Base-by-base conservation (phyloP, 495 filamentous ascomycete genomes). In the Penicillium waksmanii region DNA sequence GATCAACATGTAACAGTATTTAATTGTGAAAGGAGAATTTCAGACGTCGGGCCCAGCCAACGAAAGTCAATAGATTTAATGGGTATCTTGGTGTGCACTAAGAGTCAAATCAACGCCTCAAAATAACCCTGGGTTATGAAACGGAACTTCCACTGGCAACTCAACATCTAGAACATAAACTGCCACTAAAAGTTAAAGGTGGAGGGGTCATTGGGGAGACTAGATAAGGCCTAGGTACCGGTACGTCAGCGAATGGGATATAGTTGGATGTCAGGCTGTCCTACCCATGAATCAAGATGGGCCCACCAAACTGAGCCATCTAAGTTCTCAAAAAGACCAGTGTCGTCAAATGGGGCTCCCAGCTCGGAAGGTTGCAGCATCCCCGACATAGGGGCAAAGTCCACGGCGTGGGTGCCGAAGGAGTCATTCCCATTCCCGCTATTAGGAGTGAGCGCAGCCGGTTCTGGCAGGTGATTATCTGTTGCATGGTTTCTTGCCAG, bases 241-340 rank as follows among this genome's bases (percentile, higher is more conserved):
- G n/a, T n/a, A n/a, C n/a, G 62, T 60, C 25, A 54, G 56, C 27
- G 12, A 31, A 31, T 13, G 9, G 25, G 49, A 42, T 5, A 44
- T 50, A 25, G 46, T 19, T 15, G 17, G 46, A 57, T 43, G 18
- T 12, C 48, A 15, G 12, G 44, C 35, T 33, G 2, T 58, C 68
- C n/a, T 62, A 71, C 69, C 69, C 69, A 72, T 11, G 69, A 69
- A 52, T 72, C 69, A 34, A 72, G 63, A 38, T 72, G 66, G 23
- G 69, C 62, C 69, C 69, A 72, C 69, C 69, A 72, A 44, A 66
- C 50, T 10, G 69, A 69, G 3, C 66, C 69, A 17, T 69, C 69
- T 7, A 72, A 54, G n/a, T 57, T 69, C 12, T 72, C 66, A 12
- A 72, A 49, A 6, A 69, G 42, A n/a, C 62, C 59, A 10, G 62